Evolutionary conservation across 257 asterid genomes (phyloP).

Genomic region (Echites panduratus): DNA sequence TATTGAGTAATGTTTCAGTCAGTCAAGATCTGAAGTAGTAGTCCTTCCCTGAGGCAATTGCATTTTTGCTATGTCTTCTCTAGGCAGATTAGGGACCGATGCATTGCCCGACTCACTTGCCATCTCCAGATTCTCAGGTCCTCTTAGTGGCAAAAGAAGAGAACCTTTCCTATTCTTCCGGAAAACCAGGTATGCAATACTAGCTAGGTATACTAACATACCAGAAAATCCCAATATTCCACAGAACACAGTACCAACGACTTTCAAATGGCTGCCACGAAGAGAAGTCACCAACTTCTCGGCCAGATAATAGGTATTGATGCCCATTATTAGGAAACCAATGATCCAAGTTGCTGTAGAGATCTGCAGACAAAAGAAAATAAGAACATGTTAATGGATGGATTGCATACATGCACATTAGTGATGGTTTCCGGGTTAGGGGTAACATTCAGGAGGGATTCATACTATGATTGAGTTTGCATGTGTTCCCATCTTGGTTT

Average conservation of each 20-base stretch:
- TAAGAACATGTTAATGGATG: background rate
- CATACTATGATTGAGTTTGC: conserved; percentile 64
- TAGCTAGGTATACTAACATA: conserved; percentile 59
- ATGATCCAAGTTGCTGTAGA: conserved; percentile 78
- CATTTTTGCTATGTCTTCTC: conserved; percentile 74
- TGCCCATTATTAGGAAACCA: conserved; percentile 74
- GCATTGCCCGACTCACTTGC: conserved; percentile 19
- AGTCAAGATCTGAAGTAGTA: conserved; percentile 31
- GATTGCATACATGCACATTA: no score
- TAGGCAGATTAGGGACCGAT: conserved; percentile 32
- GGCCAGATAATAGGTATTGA: conserved; percentile 68
- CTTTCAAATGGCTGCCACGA: conserved; percentile 37
- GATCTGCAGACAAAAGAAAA: conserved; percentile 35
- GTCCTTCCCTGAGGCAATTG: conserved; percentile 65
- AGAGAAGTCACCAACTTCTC: conserved; percentile 56
- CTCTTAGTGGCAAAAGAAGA: conserved; percentile 54
- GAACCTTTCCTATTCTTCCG: conserved; percentile 60
- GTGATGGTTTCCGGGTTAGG: background rate
- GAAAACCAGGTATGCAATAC: conserved; percentile 56
- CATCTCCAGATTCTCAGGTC: conserved; percentile 34
- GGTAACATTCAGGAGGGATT: conserved; percentile 9
- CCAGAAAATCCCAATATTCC: conserved; percentile 60
- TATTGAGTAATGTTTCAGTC: conserved; percentile 2
- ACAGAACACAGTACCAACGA: conserved; percentile 41
- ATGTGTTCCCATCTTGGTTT: conserved; percentile 79